Conservation (phyloP, 2,329 filamentous ascomycete species). For the Penicillium sp. region DNA sequence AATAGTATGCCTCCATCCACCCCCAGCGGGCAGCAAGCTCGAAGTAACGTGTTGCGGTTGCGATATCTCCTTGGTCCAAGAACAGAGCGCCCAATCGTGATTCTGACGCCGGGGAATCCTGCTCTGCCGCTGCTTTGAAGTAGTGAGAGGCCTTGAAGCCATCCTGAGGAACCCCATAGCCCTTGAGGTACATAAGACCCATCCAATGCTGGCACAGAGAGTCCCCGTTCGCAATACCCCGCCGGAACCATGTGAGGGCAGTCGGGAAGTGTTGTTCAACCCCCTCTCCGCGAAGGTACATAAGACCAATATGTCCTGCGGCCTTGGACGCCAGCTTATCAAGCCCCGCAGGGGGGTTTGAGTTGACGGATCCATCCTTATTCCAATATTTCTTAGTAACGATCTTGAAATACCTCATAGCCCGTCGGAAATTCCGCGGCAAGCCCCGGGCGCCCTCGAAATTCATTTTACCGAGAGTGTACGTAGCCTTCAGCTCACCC, state of each 20-base stretch:
- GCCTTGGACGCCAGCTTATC: constrained; percentile 80
- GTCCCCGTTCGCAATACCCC: constrained; percentile 73
- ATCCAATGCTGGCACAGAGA: constrained; percentile 80
- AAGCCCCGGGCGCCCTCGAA: constrained; percentile 82
- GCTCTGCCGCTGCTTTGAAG: constrained; percentile 76
- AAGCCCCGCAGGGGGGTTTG: constrained; percentile 67
- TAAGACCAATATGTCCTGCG: constrained; percentile 81
- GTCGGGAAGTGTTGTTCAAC: constrained; percentile 74
- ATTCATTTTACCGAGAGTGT: constrained; percentile 79
- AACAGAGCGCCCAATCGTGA: constrained; percentile 81
- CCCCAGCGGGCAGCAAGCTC: constrained; percentile 79
- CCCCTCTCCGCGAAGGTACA: constrained; percentile 86
- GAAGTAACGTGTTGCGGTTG: constrained; percentile 79
- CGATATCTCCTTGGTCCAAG: constrained; percentile 83
- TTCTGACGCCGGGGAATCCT: constrained; percentile 76
- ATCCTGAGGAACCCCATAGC: constrained; percentile 70
- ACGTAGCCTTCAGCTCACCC: constrained; percentile 82
- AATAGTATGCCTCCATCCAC: constrained; percentile 87
- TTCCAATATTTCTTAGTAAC: constrained; percentile 81
- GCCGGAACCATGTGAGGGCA: constrained; percentile 79
- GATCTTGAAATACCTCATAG: constrained; percentile 76
- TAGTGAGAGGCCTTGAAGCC: constrained; percentile 69
- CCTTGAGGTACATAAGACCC: constrained; percentile 79
- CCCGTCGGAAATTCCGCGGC: constrained; percentile 69
- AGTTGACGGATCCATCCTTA: constrained; percentile 70